Conservation (phyloP, 768 basidiomycete species). For the Galerina marginata region DNA sequence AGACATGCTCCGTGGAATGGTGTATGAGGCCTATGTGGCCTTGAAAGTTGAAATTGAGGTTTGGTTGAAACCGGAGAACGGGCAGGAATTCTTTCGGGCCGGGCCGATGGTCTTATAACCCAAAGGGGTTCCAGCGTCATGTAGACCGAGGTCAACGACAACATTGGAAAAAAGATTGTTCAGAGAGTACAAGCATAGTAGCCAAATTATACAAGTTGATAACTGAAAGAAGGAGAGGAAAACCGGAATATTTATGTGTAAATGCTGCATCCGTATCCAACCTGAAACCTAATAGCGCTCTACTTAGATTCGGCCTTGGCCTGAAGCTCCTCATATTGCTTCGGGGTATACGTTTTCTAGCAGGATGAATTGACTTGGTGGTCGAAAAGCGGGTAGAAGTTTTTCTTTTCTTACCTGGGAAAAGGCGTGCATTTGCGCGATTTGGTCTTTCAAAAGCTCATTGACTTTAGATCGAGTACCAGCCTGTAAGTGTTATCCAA, state of each 20-base stretch:
- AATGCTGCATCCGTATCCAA: too few species aligned
- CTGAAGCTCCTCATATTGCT: slow-evolving; percentile 27
- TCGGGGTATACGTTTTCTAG: slow-evolving; percentile 28
- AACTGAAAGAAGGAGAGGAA: neutral
- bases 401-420: slow-evolving; percentile 66
- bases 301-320: slow-evolving; percentile 10
- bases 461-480: slow-evolving; percentile 58
- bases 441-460: slow-evolving; percentile 73
- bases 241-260: neutral
- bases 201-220: too few species aligned
- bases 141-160: too few species aligned
- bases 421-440: slow-evolving; percentile 85
- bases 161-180: too few species aligned
- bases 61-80: neutral
- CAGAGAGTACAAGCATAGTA: too few species aligned
- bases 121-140: too few species aligned
- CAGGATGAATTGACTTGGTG: neutral
- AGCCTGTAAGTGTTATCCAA: neutral
- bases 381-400: neutral
- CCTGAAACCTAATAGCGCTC: neutral
- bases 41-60: neutral
- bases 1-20: slow-evolving; percentile 14
- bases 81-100: too few species aligned
- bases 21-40: neutral
- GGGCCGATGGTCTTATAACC: too few species aligned